Base-by-base conservation (phyloP, 1,284 basidiomycete species). In the Kwoniella shivajii region DNA sequence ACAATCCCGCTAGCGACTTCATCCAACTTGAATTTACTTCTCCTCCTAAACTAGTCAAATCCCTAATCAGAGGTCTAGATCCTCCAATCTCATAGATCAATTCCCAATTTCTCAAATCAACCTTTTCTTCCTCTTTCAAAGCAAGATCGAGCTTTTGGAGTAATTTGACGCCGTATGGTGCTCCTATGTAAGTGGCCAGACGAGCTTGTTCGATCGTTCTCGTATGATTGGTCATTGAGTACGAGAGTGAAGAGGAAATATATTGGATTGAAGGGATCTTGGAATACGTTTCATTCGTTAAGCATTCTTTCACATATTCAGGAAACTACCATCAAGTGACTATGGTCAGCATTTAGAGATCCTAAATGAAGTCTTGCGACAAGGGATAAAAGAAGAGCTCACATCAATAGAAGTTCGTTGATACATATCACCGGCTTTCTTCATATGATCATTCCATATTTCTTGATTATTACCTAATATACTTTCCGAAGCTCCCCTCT, bases 221-320 rank as follows among this genome's bases (percentile, higher is more conserved):
- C 18, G 54, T 42, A 18, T 56, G 57, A 48, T 45, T 48, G 2
- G 66, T 61, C 5, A 71, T 38, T 4, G 67, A 71, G 5, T 33
- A 49, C 29, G 55, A 45, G 24, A 74, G 54, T 3, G 57, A 56
- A 10, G 29, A 22, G 22, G 51, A 39, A 11, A 76, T 56, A 10
- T 63, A 57, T 22, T 63, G 59, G 16, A 74, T 66, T 10, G 61
- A 60, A n/a, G 59, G 61, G 31, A 73, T 59, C 47, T 68, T 63
- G 45, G 62, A 59, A 61, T 73, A 76, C 14, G 65, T 62, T 53
- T 74, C 74, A 43, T 71, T 57, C 42, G 67, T 57, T 7, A 76
- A 54, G 24, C 69, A 66, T 43, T 70, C 68, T 54, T 70, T 71
- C 53, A 74, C 45, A 27, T 69, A 67, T 48, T 75, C 70, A 1